phyloP scores from a whole-genome alignment of 768 basidiomycete species.

The Mrakia gelida region DNA sequence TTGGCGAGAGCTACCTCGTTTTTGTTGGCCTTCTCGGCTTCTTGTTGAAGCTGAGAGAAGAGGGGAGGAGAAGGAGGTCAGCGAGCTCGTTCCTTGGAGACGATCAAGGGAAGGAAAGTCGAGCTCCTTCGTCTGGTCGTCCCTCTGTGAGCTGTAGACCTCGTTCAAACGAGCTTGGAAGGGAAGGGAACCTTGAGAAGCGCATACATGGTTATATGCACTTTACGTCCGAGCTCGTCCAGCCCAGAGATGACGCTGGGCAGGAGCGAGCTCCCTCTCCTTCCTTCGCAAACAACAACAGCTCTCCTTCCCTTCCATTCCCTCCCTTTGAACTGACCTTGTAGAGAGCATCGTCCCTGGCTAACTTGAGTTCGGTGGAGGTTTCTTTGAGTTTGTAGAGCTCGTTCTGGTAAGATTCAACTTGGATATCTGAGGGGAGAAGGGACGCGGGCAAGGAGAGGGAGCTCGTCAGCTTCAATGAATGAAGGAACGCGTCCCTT shows the following conservation, averaged over 20 bases:
- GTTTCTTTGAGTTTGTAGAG: slow-evolving; percentile 35
- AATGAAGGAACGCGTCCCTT: too few species aligned
- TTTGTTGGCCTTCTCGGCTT: slow-evolving; percentile 38
- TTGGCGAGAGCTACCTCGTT: slow-evolving; percentile 34
- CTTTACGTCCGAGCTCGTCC: too few species aligned
- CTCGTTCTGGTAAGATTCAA: slow-evolving; percentile 42
- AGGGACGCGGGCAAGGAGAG: not conserved
- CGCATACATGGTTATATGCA: not conserved
- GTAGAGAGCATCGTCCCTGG: slow-evolving; percentile 39
- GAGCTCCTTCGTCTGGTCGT: not conserved
- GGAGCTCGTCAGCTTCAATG: not conserved
- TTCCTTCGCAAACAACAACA: not conserved
- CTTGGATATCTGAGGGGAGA: slow-evolving; percentile 37
- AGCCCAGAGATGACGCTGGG: not conserved
- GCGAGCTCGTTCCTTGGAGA: not conserved
- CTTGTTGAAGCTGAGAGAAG: slow-evolving; percentile 34
- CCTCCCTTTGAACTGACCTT: slow-evolving; percentile 31
- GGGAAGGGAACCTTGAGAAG: not conserved
- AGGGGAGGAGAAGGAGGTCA: not conserved
- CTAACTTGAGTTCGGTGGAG: slow-evolving; percentile 7
- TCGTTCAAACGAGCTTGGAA: not conserved
- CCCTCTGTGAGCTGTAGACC: not conserved
- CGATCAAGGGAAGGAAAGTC: not conserved
- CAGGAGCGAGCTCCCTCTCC: not conserved
- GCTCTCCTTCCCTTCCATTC: not conserved